These are phyloP conservation scores for Debaryomyces sp. DNA, from an alignment of 1,139 yeast species.

Conservation along the genomic window DNA sequence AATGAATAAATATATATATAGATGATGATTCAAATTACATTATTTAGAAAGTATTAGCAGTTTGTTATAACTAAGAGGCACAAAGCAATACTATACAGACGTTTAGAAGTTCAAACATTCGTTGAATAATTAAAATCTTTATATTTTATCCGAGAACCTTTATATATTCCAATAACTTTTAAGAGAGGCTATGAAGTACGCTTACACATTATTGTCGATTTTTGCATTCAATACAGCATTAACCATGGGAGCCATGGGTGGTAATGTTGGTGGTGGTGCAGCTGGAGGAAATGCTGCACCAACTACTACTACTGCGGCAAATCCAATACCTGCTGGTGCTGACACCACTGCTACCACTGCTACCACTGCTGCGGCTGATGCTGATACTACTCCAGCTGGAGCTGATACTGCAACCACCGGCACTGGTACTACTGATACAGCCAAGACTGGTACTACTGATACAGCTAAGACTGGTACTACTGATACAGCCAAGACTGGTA, in stretches of 20 bases:
- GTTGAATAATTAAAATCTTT: background rate
- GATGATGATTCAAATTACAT: background rate
- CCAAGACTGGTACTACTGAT: slow-evolving; percentile 13
- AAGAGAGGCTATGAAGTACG: slow-evolving; percentile 4
- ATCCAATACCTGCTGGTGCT: slow-evolving; percentile 5
- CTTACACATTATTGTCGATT: slow-evolving; percentile 5
- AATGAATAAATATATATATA: background rate
- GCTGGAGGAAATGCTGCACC: background rate
- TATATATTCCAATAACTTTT: background rate
- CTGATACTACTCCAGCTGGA: slow-evolving; percentile 5
- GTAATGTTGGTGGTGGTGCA: background rate
- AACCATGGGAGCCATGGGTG: slow-evolving; percentile 2
- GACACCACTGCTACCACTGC: slow-evolving; percentile 11
- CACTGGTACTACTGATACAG: slow-evolving; percentile 10
- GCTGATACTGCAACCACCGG: slow-evolving; percentile 15
- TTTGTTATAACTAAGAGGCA: background rate
- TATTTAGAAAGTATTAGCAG: background rate
- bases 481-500: background rate
- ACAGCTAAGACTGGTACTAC: slow-evolving; percentile 14
- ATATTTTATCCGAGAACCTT: background rate
- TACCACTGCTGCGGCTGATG: slow-evolving; percentile 16
- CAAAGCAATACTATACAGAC: background rate
- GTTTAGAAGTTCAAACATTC: background rate
- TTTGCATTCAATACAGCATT: slow-evolving; percentile 4
- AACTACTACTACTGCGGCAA: slow-evolving; percentile 3